These are phyloP conservation scores for Aspergillus novoparasiticus DNA, from an alignment of 2,329 filamentous ascomycete genomes.

Conservation along the genomic window DNA sequence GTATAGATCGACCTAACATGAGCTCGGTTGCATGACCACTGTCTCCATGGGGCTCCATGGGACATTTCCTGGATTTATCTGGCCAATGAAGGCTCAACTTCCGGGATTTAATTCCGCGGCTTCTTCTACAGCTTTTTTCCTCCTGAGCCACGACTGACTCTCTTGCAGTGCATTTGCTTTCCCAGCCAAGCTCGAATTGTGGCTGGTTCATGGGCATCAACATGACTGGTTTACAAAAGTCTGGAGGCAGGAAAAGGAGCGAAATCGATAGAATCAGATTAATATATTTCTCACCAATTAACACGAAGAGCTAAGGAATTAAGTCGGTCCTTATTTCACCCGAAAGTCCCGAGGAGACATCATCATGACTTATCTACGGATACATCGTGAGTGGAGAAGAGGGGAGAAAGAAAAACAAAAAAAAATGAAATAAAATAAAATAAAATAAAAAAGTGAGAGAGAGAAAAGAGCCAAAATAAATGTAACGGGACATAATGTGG, in stretches of 20 bases:
- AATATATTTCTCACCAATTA: neutral
- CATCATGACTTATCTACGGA: neutral
- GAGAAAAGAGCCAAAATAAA: too few relatives aligned
- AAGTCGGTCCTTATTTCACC: neutral
- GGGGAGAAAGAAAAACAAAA: neutral
- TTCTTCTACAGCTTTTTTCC: neutral
- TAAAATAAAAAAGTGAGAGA: too few relatives aligned
- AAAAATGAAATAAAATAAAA: neutral
- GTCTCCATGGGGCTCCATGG: neutral
- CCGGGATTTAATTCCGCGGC: constrained; percentile 1
- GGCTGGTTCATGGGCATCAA: too few relatives aligned
- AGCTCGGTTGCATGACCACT: neutral
- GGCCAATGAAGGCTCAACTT: neutral
- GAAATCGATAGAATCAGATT: too few relatives aligned
- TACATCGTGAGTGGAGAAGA: constrained; percentile 2
- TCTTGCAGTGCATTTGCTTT: too few relatives aligned
- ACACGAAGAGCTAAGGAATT: constrained; percentile 3
- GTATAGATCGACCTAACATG: neutral
- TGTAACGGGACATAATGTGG: too few relatives aligned
- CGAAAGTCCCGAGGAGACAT: neutral
- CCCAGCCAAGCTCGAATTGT: too few relatives aligned
- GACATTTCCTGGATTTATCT: neutral
- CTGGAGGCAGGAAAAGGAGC: neutral
- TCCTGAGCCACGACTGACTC: too few relatives aligned
- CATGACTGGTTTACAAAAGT: neutral